Conservation (phyloP, 805 yeast species). For the Debaryomyces castellii region DNA sequence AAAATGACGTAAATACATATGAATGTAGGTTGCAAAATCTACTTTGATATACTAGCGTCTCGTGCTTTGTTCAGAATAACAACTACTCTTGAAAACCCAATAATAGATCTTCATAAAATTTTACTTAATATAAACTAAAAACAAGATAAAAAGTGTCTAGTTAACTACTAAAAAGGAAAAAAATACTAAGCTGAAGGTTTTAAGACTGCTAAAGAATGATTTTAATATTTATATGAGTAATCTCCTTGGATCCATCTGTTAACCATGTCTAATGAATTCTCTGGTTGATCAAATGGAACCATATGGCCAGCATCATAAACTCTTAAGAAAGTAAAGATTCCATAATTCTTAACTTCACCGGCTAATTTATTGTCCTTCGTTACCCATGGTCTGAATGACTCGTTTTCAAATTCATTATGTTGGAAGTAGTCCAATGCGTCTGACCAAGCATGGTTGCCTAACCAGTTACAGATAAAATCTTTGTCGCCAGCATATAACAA, state of each 20-base stretch:
- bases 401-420: conserved; percentile 17
- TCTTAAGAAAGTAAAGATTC: conserved; percentile 76
- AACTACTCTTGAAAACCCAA: no score
- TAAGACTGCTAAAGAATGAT: no score
- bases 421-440: conserved; percentile 28
- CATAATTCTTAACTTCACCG: conserved; percentile 76
- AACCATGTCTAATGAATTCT: conserved; percentile 72
- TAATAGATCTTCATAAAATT: no score
- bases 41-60: no score
- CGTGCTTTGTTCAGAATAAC: no score
- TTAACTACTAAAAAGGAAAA: no score
- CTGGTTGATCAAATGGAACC: conserved; percentile 92
- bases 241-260: conserved; percentile 83
- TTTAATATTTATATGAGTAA: conserved; percentile 26
- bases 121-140: no score
- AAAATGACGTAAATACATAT: no score
- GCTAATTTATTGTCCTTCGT: conserved; percentile 35
- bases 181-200: no score
- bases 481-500: conserved; percentile 46
- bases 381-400: conserved; percentile 39
- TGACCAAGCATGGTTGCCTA: conserved; percentile 44
- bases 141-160: no score
- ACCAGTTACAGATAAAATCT: conserved; percentile 47
- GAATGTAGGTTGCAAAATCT: no score
- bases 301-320: conserved; percentile 92